Evolutionary conservation across 2,329 filamentous ascomycete genomes (phyloP).

Genomic region (Penicillium sp.): DNA sequence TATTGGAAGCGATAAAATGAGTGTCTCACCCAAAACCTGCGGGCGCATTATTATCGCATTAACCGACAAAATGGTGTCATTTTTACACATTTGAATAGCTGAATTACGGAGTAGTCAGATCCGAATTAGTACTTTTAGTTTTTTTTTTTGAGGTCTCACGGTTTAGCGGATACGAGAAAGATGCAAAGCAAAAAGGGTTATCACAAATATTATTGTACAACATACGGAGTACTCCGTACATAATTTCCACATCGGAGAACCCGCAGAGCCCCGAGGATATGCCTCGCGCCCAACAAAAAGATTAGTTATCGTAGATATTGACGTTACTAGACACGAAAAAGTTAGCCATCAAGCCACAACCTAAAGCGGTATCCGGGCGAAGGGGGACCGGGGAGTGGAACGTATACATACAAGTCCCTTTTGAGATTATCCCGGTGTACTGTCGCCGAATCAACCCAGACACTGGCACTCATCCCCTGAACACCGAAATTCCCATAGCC

Average conservation of each 20-base stretch:
- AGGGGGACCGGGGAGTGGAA: neutral
- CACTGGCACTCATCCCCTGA: constrained; percentile 54
- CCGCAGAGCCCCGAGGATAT: neutral
- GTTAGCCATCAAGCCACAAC: neutral
- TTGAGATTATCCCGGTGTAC: constrained; percentile 3
- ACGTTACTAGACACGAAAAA: constrained; percentile 2
- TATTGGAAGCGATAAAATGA: neutral
- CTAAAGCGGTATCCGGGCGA: neutral
- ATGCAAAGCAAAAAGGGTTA: neutral
- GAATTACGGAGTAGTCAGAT: neutral
- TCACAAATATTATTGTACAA: neutral
- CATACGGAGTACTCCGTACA: neutral
- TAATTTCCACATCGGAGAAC: neutral
- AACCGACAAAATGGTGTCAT: neutral
- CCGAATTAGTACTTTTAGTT: neutral
- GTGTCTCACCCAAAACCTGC: constrained; percentile 6
- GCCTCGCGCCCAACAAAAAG: neutral
- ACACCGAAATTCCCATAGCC: constrained; percentile 62
- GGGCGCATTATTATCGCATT: neutral
- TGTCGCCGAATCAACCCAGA: constrained; percentile 61
- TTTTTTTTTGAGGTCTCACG: no score
- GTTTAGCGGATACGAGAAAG: neutral
- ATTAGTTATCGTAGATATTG: constrained; percentile 16
- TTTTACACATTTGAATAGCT: neutral
- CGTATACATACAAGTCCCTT: constrained; percentile 15